These are phyloP conservation scores for Umbilicaria muhlenbergii DNA, from an alignment of 495 filamentous ascomycete genomes.

Conservation along the genomic window DNA sequence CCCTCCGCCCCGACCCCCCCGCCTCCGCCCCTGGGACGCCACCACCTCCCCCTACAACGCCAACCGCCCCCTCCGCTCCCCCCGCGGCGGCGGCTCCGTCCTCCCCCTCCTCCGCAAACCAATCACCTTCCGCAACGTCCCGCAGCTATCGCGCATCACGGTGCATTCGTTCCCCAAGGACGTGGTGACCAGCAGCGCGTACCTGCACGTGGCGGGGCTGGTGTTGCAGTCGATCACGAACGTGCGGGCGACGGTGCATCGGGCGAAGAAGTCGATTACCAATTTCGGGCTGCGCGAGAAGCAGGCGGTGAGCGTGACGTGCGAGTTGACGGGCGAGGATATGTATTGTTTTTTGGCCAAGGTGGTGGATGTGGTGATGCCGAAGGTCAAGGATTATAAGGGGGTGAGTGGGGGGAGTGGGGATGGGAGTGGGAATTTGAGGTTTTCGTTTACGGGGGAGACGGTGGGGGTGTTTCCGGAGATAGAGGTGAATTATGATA, in stretches of 20 bases:
- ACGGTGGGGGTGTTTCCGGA: conserved; percentile 75
- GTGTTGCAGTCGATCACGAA: conserved; percentile 75
- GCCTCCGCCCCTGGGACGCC: conserved; percentile 77
- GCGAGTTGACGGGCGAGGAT: conserved; percentile 55
- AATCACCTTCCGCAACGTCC: conserved; percentile 75
- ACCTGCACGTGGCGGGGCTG: conserved; percentile 68
- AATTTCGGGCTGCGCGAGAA: conserved; percentile 43
- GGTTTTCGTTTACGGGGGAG: conserved; percentile 58
- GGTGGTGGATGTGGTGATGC: conserved; percentile 73
- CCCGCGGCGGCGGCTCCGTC: conserved; percentile 49
- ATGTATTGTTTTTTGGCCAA: conserved; percentile 83
- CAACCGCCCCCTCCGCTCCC: conserved; percentile 69
- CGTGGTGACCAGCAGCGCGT: conserved; percentile 46
- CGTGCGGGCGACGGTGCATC: conserved; percentile 51
- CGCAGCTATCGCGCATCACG: conserved; percentile 63
- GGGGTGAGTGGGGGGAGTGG: conserved; percentile 63
- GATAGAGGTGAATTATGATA: conserved; percentile 78
- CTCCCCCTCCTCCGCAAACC: conserved; percentile 59
- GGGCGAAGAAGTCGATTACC: conserved; percentile 46
- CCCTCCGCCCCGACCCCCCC: conserved; percentile 42
- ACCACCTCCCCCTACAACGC: conserved; percentile 85
- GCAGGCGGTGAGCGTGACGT: conserved; percentile 49
- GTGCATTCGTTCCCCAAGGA: conserved; percentile 55
- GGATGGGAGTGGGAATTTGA: conserved; percentile 77
- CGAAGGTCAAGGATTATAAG: conserved; percentile 86